phyloP scores from a whole-genome alignment of 202 grass and related monocot genomes.

The Zizania palustris region DNA sequence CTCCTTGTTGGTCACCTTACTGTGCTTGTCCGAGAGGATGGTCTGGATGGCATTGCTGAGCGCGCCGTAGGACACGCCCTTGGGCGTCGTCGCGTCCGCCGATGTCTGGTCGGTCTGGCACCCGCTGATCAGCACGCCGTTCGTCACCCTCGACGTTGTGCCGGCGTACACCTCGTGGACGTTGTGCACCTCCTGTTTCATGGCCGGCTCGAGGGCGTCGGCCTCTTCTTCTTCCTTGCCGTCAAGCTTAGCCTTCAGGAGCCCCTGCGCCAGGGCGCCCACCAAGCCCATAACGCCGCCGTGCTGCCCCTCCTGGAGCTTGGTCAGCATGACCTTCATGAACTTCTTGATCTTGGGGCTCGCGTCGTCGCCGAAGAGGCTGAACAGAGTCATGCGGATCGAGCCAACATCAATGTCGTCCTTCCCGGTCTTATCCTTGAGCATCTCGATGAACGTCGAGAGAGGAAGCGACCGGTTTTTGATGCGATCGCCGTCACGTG shows the following conservation, averaged over 20 bases:
- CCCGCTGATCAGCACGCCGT: slow-evolving; percentile 67
- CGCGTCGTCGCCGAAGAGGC: slow-evolving; percentile 69
- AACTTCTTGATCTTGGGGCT: slow-evolving; percentile 97
- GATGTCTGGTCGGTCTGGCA: slow-evolving; percentile 73
- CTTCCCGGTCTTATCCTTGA: slow-evolving; percentile 88
- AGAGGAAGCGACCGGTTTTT: slow-evolving; percentile 80
- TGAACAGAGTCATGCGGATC: slow-evolving; percentile 69
- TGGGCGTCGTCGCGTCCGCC: slow-evolving; percentile 56
- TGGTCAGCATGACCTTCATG: slow-evolving; percentile 83
- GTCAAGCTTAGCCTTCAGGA: slow-evolving; percentile 79
- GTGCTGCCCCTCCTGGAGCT: slow-evolving; percentile 66
- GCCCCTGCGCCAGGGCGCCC: slow-evolving; percentile 73
- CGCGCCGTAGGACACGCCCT: slow-evolving; percentile 65
- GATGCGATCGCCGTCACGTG: slow-evolving; percentile 25
- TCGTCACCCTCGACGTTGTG: slow-evolving; percentile 42
- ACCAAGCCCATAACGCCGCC: slow-evolving; percentile 63
- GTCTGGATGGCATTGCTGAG: slow-evolving; percentile 82
- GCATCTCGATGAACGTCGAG: slow-evolving; percentile 69
- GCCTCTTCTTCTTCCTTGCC: slow-evolving; percentile 43
- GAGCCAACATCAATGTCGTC: slow-evolving; percentile 81
- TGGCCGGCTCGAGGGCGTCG: slow-evolving; percentile 57
- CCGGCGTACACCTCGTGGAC: slow-evolving; percentile 53
- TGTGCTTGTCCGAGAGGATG: slow-evolving; percentile 46
- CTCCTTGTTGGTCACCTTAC: slow-evolving; percentile 50
- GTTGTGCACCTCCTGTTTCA: slow-evolving; percentile 58